Conservation (phyloP, 139 green algal species). For the Haematococcus sp. region DNA sequence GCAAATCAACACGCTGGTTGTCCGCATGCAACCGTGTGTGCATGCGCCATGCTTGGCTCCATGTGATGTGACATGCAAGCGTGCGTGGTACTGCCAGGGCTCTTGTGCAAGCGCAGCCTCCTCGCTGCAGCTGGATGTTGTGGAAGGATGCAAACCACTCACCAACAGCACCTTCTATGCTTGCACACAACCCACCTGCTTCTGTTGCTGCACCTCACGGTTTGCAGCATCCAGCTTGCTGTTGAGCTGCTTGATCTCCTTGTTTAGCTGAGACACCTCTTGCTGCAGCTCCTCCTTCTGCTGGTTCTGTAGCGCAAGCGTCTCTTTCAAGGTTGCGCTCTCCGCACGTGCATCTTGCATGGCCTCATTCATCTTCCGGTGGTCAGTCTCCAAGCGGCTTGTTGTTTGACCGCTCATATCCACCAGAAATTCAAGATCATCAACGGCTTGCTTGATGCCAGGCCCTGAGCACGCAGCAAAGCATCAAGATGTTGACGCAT, state of each 20-base stretch:
- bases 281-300: conserved; percentile 18
- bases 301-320: conserved; percentile 8
- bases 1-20: no score
- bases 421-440: conserved; percentile 38
- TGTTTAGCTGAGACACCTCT: conserved; percentile 2
- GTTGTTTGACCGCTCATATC: conserved; percentile 27
- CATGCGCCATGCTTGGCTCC: no score
- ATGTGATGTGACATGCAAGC: no score
- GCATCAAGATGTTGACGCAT: no score
- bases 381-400: conserved; percentile 13
- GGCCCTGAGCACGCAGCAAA: conserved; percentile 11
- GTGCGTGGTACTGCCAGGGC: no score
- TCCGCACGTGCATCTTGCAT: conserved; percentile 12
- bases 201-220: conserved; percentile 21
- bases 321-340: conserved; percentile 13
- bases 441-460: conserved; percentile 35
- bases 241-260: conserved; percentile 2
- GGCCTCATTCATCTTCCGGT: background rate
- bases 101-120: no score
- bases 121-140: no score
- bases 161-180: no score
- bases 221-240: conserved; percentile 16
- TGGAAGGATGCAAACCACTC: no score
- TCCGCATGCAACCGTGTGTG: no score
- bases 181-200: background rate